Base-by-base conservation (phyloP, 805 yeast genomes). In the Pichia nanzhaoensis region DNA sequence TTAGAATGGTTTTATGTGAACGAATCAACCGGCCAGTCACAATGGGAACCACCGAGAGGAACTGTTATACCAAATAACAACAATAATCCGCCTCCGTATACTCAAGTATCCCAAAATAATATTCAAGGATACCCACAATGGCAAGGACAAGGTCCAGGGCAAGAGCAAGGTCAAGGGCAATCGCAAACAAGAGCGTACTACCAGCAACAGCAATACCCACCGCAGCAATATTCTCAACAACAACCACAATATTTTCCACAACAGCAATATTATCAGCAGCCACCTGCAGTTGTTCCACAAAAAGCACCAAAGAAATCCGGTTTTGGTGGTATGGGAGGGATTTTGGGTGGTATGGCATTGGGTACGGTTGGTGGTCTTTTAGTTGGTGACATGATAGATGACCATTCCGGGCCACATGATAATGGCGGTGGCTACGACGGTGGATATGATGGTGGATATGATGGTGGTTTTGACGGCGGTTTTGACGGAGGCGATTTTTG, bases 21-120 rank as follows among this genome's bases (percentile, higher is more conserved):
- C 55, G 65, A 84, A 51, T 57, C 70, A 14, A 76, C 86, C 13
- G 82, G 84, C 48, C 69, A 77, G 53, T 86, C 96, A 0, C 96
- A 89, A 63, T 91, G 98, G 98, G 95, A 86, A 43, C 78, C 80
- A 13, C 97, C 96, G 14, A 47, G 49, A 10, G 83, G 83, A 1
- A 77, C 86, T 0, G 59, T 53, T 1, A 74, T 75, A 59, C 62
- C 66, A 9, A 40, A 52, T 7, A 55, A 47, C 4, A 64, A 55
- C 8, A 62, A 56, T 3, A 69, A 70, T 2, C 80, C 82, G 14
- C 52, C 59, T n/a, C 55, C 57, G 37, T 34, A 53, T 9, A 48
- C 38, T 33, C 37, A 42, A 20, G 45, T 34, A 10, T 16, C 41
- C n/a, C 31, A 36, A 20, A 39, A 21, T 17, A 24, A 24, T 10